phyloP scores from a whole-genome alignment of 768 basidiomycete genomes.

The Plicaturopsis crispa region DNA sequence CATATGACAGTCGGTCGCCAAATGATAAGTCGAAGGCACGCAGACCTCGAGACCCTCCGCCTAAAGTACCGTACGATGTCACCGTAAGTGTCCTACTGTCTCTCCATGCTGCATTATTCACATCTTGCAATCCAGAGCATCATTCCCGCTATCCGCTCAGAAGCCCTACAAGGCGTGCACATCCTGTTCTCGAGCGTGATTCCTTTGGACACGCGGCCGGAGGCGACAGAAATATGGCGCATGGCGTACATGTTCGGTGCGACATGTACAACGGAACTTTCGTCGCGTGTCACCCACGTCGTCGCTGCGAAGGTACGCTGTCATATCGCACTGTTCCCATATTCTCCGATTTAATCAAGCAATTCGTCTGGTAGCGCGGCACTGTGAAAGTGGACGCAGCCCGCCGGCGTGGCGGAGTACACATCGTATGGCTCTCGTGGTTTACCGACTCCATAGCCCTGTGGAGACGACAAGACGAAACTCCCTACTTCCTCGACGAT shows the following conservation, averaged over 20 bases:
- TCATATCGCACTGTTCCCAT: conserved; percentile 3
- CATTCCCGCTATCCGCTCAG: conserved; percentile 71
- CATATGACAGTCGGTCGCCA: conserved; percentile 41
- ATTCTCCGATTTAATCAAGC: conserved; percentile 2
- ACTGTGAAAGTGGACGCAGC: conserved; percentile 90
- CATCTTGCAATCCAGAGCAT: conserved; percentile 48
- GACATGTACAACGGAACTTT: conserved; percentile 63
- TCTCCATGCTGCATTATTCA: conserved; percentile 2
- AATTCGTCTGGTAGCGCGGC: conserved; percentile 46
- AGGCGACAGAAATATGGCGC: conserved; percentile 79
- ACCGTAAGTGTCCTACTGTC: conserved; percentile 45
- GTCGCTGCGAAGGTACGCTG: conserved; percentile 84
- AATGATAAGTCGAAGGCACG: conserved; percentile 21
- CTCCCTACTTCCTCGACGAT: conserved; percentile 64
- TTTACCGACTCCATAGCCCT: conserved; percentile 82
- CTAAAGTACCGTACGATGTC: conserved; percentile 54
- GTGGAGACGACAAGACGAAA: conserved; percentile 82
- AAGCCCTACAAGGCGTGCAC: conserved; percentile 71
- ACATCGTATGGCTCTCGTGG: conserved; percentile 87
- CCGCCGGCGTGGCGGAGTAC: conserved; percentile 64
- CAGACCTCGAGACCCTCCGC: conserved; percentile 19
- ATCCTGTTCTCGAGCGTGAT: conserved; percentile 94
- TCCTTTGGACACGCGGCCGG: conserved; percentile 77
- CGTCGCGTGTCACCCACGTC: conserved; percentile 71
- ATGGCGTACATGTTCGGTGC: conserved; percentile 88